These are phyloP conservation scores for Rhizopus stolonifer DNA, from an alignment of 371 early-diverging fungal genomes.

Conservation along the genomic window DNA sequence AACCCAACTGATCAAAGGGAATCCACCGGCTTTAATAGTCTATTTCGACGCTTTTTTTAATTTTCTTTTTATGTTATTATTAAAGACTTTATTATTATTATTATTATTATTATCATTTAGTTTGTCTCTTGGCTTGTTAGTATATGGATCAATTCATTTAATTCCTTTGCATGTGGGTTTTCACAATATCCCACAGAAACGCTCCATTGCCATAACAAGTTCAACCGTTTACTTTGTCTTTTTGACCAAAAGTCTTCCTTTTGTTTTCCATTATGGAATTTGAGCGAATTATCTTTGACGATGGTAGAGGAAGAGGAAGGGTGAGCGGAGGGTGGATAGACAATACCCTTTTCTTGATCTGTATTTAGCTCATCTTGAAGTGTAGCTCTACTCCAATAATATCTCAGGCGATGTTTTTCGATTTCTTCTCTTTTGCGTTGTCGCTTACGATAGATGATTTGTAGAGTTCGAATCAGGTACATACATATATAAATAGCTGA, in stretches of 20 bases:
- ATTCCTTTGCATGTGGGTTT: constrained; percentile 11
- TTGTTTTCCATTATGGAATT: background rate
- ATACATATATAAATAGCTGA: constrained; percentile 1
- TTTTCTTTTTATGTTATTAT: background rate
- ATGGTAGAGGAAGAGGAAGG: background rate
- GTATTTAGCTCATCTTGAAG: background rate
- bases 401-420: constrained; percentile 10
- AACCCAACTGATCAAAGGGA: constrained; percentile 19
- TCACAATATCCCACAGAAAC: constrained; percentile 17
- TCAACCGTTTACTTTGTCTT: constrained; percentile 3
- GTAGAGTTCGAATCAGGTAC: background rate
- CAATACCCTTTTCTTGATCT: background rate
- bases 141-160: constrained; percentile 2
- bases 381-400: constrained; percentile 3
- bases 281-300: background rate
- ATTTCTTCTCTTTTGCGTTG: background rate
- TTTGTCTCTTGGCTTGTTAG: too few species aligned
- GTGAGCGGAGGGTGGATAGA: background rate
- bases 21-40: constrained; percentile 30
- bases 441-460: background rate
- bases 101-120: background rate
- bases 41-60: constrained; percentile 42
- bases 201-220: constrained; percentile 23
- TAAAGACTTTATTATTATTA: background rate
- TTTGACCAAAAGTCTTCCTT: constrained; percentile 1